Base-by-base conservation (phyloP, 148 eudicot genomes). In the Tetragonia tetragonoides region DNA sequence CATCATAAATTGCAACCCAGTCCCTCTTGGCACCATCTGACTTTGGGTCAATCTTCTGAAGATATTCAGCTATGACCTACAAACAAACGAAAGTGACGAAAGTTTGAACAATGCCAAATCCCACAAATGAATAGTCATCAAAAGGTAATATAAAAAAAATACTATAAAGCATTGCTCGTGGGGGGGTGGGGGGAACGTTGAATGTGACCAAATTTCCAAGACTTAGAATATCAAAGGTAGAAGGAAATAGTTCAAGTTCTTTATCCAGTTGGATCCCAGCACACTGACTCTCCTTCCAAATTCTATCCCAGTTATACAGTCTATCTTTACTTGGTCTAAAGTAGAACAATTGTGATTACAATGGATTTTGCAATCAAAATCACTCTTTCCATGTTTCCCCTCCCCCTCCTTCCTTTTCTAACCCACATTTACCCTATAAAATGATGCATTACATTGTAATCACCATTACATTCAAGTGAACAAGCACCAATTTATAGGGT, bases 11-110 rank as follows among this genome's bases (percentile, higher is more conserved):
- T 75, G 99, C 97, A 81, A 95, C 99, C 99, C 99, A 95, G 65
- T 95, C 99, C 85, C 99, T 95, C 83, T 93, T 95, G 68, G 99
- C 99, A 81, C 99, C 99, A 86, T 95, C 99, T 72, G 99, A 95
- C 84, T 95, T 95, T 39, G 99, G 99, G 77, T 95, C 99, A 81
- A 95, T 75, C 84, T 95, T 95, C 84, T 95, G 99, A 83, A 95
- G 96, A 83, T 93, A 91, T 89, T 95, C 94, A 77, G 99, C 97
- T 79, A 95, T 86, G 59, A 95, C 99, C 99, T 95, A 74, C 34
- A 62, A 70, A 28, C 49, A 85, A 53, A 77, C 53, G 66, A 53
- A 72, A 74, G 57, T 21, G 83, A 72, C 66, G 39, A 82, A 66
- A 64, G 49, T 65, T 15, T 40, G 56, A 53, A 56, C 37, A 28